Evolutionary conservation across 257 asterid genomes (phyloP), one percentile per base, ranked within the genome.

Genomic region (Nyctanthes arbortristis): DNA sequence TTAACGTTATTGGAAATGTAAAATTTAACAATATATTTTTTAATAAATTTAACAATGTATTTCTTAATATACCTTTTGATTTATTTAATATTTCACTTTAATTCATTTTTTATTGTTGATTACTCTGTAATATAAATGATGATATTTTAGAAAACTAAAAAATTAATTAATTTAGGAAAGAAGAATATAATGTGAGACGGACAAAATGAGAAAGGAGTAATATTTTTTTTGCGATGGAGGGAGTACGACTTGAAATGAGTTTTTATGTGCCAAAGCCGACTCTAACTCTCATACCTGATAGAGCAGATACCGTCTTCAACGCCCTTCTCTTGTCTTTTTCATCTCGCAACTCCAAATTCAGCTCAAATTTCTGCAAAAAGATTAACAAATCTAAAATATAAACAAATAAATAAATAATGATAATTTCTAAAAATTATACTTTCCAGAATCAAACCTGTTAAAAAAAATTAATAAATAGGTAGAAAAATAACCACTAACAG

Each of bases 341-440:
- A 18, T 84, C 93, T 74, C 80, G 74, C 72, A 87, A 62, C 58
- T 87, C 90, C 84, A 87, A 70, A 69, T 80, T 84, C 71, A 87
- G 65, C 62, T 82, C 87, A 74, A 76, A 69, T 16, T 84, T 87
- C 93, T 87, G 84, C 39, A 35, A 2, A 69, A 68, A 58, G 1
- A 0, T 2, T 47, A 36, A 29, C 30, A 49, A 4, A 61, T 1
- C 9, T 36, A 5, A 66, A 62, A 49, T 11, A 14, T 11, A 27
- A 0, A 31, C 39, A 49, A 0, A 22, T 54, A 7, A 61, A 30
- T 20, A 13, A 7, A 5, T 43, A 36, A 6, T 18, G 28, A 60
- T 29, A 5, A 68, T 6, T n/a, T 28, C 33, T 4, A 49, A 27
- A 61, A 74, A 59, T 20, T 43, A 6, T 18, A 57, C 56, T 31